Conservation (phyloP, 2,329 filamentous ascomycete genomes). For the Fusarium setosum region DNA sequence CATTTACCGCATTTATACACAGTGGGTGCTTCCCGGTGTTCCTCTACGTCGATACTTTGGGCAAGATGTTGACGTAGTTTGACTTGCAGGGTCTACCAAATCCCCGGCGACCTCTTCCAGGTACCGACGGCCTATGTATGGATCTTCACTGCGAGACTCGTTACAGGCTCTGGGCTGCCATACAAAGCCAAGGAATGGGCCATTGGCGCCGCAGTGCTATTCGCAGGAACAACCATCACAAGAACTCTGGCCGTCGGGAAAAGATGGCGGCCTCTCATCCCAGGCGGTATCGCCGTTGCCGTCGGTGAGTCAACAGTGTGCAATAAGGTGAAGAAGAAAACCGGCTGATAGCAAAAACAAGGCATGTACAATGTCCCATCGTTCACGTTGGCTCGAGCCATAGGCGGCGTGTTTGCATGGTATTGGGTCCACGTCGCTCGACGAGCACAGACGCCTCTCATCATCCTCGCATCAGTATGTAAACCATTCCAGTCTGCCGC, state of each 20-base stretch:
- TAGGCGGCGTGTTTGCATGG: constrained; percentile 80
- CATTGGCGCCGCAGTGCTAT: constrained; percentile 77
- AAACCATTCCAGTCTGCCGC: neutral
- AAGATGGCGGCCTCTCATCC: constrained; percentile 80
- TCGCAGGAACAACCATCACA: constrained; percentile 75
- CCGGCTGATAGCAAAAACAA: constrained; percentile 46
- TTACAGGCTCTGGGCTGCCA: constrained; percentile 90
- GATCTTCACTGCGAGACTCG: constrained; percentile 94
- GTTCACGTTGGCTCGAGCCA: constrained; percentile 89
- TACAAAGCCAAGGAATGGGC: constrained; percentile 86
- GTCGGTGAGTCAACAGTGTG: constrained; percentile 68
- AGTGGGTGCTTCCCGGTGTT: constrained; percentile 48
- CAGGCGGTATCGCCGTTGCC: constrained; percentile 94
- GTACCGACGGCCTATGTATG: constrained; percentile 96
- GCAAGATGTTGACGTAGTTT: constrained; percentile 6
- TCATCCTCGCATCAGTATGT: constrained; percentile 82
- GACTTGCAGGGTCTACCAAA: constrained; percentile 77
- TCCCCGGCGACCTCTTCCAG: constrained; percentile 91
- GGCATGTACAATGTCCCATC: constrained; percentile 98
- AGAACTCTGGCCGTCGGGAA: constrained; percentile 69
- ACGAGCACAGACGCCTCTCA: constrained; percentile 77
- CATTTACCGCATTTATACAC: constrained; percentile 89
- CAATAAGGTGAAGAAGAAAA: neutral
- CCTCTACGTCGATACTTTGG: neutral
- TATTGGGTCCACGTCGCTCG: constrained; percentile 74